These are phyloP conservation scores for Podospora pseudocomata DNA, from an alignment of 495 filamentous ascomycete species.

Conservation along the genomic window DNA sequence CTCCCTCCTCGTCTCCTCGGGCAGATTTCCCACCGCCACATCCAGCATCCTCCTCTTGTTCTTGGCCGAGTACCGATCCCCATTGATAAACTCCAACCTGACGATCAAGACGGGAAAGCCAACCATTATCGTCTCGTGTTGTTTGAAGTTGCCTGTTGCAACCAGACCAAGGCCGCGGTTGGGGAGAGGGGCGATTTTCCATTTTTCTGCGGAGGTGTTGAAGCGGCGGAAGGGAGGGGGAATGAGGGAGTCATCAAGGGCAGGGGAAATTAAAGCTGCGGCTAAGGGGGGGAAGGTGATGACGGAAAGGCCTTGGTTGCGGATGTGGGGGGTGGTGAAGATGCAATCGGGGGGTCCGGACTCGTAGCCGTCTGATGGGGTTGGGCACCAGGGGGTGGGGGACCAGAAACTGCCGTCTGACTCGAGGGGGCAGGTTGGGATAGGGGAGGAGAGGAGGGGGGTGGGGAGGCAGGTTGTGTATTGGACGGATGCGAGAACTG, in stretches of 20 bases:
- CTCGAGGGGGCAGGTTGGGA: neutral
- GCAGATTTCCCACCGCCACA: conserved; percentile 24
- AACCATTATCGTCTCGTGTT: conserved; percentile 30
- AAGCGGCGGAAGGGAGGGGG: neutral
- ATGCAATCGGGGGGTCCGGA: conserved; percentile 12
- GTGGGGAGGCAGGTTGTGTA: neutral
- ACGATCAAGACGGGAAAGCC: conserved; percentile 30
- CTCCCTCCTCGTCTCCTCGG: conserved; percentile 17
- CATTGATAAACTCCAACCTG: conserved; percentile 28
- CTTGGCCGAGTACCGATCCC: conserved; percentile 13
- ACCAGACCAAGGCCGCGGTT: conserved; percentile 33
- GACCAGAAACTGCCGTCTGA: neutral
- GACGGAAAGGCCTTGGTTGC: conserved; percentile 13
- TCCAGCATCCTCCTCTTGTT: conserved; percentile 24
- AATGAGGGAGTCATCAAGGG: conserved; percentile 6
- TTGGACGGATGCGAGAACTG: neutral
- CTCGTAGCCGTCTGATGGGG: neutral
- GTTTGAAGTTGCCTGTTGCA: conserved; percentile 20
- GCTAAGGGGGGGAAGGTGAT: conserved; percentile 15
- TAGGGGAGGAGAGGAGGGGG: neutral
- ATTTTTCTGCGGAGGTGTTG: conserved; percentile 11
- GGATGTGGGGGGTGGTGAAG: conserved; percentile 11
- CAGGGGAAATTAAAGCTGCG: neutral
- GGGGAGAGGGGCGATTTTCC: conserved; percentile 21
- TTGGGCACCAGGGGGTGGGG: neutral